Conservation (phyloP, 2,329 filamentous ascomycete species). For the Nigrograna mackinnonii region DNA sequence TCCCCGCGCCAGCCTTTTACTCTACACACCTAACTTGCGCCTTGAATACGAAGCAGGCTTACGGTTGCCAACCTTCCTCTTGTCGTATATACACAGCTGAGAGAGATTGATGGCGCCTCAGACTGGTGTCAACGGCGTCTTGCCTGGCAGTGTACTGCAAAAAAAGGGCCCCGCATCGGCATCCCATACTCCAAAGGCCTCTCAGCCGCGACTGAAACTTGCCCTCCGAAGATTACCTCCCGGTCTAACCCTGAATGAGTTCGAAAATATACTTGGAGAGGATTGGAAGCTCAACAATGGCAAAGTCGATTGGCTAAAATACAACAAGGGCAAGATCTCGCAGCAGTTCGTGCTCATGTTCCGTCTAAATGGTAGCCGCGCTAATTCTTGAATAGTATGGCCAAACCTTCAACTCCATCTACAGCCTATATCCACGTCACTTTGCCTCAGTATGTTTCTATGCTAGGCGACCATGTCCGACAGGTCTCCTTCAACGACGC, state of each 20-base stretch:
- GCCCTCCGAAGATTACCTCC: slow-evolving; percentile 84
- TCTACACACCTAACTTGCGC: too few species aligned
- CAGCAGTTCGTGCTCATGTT: slow-evolving; percentile 69
- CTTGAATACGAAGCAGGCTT: too few species aligned
- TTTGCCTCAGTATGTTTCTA: slow-evolving; percentile 68
- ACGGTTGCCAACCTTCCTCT: neutral
- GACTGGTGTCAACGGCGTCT: slow-evolving; percentile 40
- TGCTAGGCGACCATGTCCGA: slow-evolving; percentile 72
- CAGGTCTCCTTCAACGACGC: slow-evolving; percentile 77
- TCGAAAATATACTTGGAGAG: slow-evolving; percentile 70
- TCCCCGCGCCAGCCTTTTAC: slow-evolving; percentile 5
- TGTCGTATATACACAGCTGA: neutral
- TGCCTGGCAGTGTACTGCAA: slow-evolving; percentile 41
- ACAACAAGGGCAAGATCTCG: slow-evolving; percentile 74
- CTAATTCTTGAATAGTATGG: slow-evolving; percentile 39
- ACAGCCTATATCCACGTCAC: slow-evolving; percentile 82
- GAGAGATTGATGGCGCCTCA: slow-evolving; percentile 28
- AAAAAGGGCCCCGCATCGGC: slow-evolving; percentile 34
- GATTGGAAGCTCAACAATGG: slow-evolving; percentile 83
- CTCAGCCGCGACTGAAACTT: slow-evolving; percentile 75
- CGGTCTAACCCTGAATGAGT: slow-evolving; percentile 79
- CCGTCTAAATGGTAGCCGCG: neutral
- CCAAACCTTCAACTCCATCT: slow-evolving; percentile 80
- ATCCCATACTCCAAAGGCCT: slow-evolving; percentile 41
- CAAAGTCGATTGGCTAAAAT: slow-evolving; percentile 84